Percentiles rank a stretch among this genome's conserved stretches.
These are phyloP conservation scores for Saxophila tyrrhenica DNA, from an alignment of 495 filamentous ascomycete species.

Conservation along the genomic window DNA sequence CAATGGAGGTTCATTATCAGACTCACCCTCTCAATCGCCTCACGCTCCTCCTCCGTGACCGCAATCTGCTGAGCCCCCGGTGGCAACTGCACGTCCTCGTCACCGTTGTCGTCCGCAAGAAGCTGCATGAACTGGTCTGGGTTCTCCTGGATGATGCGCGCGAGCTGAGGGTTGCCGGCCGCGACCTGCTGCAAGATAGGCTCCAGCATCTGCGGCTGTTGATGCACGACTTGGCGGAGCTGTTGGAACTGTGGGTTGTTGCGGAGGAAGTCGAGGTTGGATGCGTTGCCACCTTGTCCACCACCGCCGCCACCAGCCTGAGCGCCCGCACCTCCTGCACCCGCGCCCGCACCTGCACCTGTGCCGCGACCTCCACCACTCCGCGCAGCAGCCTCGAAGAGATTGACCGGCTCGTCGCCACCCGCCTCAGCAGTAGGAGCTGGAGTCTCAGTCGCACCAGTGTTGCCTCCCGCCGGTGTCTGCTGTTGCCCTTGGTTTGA, in stretches of 20 bases:
- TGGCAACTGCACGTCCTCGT: slow-evolving; percentile 59
- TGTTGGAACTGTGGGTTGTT: slow-evolving; percentile 97
- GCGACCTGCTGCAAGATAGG: slow-evolving; percentile 93
- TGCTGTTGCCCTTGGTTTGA: slow-evolving; percentile 11
- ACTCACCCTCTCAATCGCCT: slow-evolving; percentile 90
- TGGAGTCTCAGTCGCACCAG: slow-evolving; percentile 1
- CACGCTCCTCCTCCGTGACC: slow-evolving; percentile 90
- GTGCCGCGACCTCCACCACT: slow-evolving; percentile 32
- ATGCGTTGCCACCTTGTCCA: slow-evolving; percentile 38
- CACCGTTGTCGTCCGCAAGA: slow-evolving; percentile 64
- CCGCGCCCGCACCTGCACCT: slow-evolving; percentile 13
- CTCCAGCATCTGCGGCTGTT: slow-evolving; percentile 95
- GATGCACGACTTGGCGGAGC: slow-evolving; percentile 89
- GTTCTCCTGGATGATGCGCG: slow-evolving; percentile 75
- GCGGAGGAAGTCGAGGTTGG: slow-evolving; percentile 87
- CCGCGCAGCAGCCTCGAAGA: slow-evolving; percentile 84
- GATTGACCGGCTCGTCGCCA: slow-evolving; percentile 67
- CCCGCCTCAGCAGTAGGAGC: slow-evolving; percentile 29
- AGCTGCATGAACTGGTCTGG: slow-evolving; percentile 87
- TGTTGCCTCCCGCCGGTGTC: slow-evolving; percentile 21
- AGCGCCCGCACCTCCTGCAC: slow-evolving; percentile 17
- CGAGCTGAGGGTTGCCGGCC: slow-evolving; percentile 90
- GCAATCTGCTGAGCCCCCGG: slow-evolving; percentile 80
- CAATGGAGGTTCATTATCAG: not conserved
- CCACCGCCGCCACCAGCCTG: slow-evolving; percentile 32